Conservation (phyloP, 139 green algal genomes). For the Chlamydomonas sp. region DNA sequence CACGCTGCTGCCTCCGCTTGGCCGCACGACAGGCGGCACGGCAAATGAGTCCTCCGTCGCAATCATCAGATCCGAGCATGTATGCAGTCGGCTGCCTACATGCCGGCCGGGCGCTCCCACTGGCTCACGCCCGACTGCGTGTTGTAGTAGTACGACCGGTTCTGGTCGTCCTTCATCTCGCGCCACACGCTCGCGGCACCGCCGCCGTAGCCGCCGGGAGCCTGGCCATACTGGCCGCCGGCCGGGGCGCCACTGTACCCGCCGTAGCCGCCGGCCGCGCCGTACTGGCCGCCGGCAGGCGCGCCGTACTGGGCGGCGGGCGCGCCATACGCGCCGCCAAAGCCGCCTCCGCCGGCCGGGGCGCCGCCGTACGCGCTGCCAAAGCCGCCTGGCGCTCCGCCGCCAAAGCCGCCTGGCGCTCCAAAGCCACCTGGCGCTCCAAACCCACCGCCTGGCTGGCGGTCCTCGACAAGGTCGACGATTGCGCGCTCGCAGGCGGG, state of each 20-base stretch:
- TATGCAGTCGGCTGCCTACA: too few species aligned
- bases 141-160: conserved; percentile 90
- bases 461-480: conserved; percentile 31
- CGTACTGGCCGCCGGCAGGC: too few species aligned
- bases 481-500: conserved; percentile 27
- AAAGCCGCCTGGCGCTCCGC: conserved; percentile 23
- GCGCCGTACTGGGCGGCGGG: neutral
- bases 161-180: conserved; percentile 65
- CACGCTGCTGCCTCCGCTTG: too few species aligned
- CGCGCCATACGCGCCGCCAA: neutral
- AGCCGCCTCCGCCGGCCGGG: conserved; percentile 16
- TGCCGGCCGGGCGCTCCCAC: conserved; percentile 51
- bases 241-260: neutral
- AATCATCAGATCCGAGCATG: too few species aligned
- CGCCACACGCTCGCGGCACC: conserved; percentile 39
- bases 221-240: too few species aligned
- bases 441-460: conserved; percentile 12
- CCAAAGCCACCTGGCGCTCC: conserved; percentile 8
- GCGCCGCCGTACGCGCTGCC: conserved; percentile 15
- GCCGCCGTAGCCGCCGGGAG: conserved; percentile 10
- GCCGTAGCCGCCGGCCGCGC: conserved; percentile 16
- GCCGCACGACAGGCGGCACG: too few species aligned
- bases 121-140: conserved; percentile 69
- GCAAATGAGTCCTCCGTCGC: too few species aligned
- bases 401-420: neutral